These are phyloP conservation scores for Mytilinidion resinicola DNA, from an alignment of 495 filamentous ascomycete species.

Conservation along the genomic window DNA sequence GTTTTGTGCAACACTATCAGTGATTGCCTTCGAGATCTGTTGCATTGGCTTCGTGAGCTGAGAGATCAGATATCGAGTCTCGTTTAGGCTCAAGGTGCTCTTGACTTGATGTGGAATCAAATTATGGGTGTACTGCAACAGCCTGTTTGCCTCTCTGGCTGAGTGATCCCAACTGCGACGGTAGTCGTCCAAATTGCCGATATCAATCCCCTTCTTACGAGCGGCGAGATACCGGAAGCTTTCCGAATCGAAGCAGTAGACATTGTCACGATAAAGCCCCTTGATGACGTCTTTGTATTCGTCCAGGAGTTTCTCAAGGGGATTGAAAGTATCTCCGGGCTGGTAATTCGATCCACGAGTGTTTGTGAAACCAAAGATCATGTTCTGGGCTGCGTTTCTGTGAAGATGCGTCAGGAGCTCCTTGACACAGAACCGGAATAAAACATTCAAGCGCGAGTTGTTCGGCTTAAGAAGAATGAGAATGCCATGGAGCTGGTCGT, in stretches of 20 bases:
- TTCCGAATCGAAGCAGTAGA: constrained; percentile 45
- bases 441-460: constrained; percentile 35
- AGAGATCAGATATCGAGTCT: constrained; percentile 34
- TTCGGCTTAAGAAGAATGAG: constrained; percentile 40
- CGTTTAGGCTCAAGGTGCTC: constrained; percentile 39
- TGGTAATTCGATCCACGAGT: constrained; percentile 39
- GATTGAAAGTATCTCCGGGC: constrained; percentile 39
- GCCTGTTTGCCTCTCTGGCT: background rate
- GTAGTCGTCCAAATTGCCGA: constrained; percentile 34
- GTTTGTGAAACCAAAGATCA: constrained; percentile 45
- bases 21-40: constrained; percentile 34
- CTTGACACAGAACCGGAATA: constrained; percentile 40
- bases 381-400: constrained; percentile 32
- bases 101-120: constrained; percentile 33
- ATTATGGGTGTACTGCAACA: constrained; percentile 20
- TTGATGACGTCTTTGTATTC: constrained; percentile 29
- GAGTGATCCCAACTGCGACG: constrained; percentile 34
- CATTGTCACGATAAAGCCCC: constrained; percentile 19
- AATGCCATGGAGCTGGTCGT: constrained; percentile 38
- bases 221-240: constrained; percentile 44
- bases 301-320: constrained; percentile 31
- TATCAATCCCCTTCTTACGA: constrained; percentile 30
- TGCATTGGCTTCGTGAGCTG: constrained; percentile 39
- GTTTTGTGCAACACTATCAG: background rate
- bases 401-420: constrained; percentile 41